Percentiles rank a stretch among this genome's conserved stretches.
phyloP scores from a whole-genome alignment of 2,329 filamentous ascomycete species.

The Epichloe sibirici region DNA sequence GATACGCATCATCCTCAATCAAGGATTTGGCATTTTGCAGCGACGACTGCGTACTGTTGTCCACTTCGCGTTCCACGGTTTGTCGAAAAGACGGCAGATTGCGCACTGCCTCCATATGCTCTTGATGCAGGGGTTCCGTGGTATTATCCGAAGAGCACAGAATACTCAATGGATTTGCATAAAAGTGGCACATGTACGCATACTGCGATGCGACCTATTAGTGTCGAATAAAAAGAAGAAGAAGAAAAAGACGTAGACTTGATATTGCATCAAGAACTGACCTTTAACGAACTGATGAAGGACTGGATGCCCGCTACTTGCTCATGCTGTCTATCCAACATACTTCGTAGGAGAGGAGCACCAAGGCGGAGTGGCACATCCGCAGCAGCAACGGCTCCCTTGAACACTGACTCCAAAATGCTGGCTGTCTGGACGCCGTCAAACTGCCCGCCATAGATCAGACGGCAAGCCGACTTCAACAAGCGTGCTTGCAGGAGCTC shows the following conservation, averaged over 20 bases:
- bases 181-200: conserved; percentile 78
- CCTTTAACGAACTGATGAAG: conserved; percentile 59
- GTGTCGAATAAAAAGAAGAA: neutral
- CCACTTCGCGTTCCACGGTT: conserved; percentile 36
- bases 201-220: conserved; percentile 39
- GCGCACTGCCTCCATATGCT: conserved; percentile 56
- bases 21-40: conserved; percentile 34
- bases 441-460: conserved; percentile 59
- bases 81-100: conserved; percentile 56
- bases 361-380: conserved; percentile 51
- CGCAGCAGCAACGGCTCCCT: conserved; percentile 46
- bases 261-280: conserved; percentile 15
- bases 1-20: conserved; percentile 45
- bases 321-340: conserved; percentile 62
- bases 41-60: conserved; percentile 26
- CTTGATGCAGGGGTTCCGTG: conserved; percentile 31
- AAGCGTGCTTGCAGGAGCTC: conserved; percentile 68
- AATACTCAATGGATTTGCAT: conserved; percentile 61
- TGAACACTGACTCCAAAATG: conserved; percentile 62
- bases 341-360: conserved; percentile 44
- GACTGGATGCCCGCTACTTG: conserved; percentile 65
- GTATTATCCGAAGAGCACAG: conserved; percentile 32
- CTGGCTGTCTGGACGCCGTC: conserved; percentile 62
- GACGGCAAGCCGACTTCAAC: conserved; percentile 53
- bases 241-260: neutral